Conservation (phyloP, 495 filamentous ascomycete species). For the Symbiotaphrina buchneri region DNA sequence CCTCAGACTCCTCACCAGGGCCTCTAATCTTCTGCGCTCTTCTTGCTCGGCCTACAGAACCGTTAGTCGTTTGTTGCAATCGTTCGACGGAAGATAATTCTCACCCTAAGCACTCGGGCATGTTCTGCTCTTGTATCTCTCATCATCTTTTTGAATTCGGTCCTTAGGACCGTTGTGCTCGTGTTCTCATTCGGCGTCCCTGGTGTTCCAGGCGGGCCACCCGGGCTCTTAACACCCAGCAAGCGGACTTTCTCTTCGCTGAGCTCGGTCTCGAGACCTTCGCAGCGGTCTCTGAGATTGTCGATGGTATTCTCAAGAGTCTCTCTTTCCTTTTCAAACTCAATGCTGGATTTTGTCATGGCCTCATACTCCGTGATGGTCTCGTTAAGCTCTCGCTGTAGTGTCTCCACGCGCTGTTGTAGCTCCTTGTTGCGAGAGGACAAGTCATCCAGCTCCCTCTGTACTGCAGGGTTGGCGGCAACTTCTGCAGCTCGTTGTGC, state of each 20-base stretch:
- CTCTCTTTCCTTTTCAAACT: conserved; percentile 69
- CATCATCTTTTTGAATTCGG: conserved; percentile 87
- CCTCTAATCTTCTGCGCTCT: conserved; percentile 42
- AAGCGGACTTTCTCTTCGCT: conserved; percentile 50
- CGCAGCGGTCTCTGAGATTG: conserved; percentile 41
- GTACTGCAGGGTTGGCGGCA: conserved; percentile 36
- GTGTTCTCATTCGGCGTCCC: conserved; percentile 24
- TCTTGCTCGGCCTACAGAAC: conserved; percentile 41
- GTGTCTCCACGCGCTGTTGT: conserved; percentile 29
- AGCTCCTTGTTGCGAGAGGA: conserved; percentile 30
- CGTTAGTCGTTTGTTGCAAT: conserved; percentile 3
- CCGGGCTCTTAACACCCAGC: conserved; percentile 38
- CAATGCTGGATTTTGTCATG: conserved; percentile 66
- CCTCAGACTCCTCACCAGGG: conserved; percentile 27
- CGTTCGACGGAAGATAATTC: conserved; percentile 8
- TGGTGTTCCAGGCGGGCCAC: conserved; percentile 13
- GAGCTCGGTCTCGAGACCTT: conserved; percentile 40
- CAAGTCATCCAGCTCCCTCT: conserved; percentile 40
- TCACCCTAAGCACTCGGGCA: conserved; percentile 42
- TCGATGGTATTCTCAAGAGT: conserved; percentile 55
- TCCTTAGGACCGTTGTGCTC: conserved; percentile 50
- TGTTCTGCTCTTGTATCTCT: conserved; percentile 53
- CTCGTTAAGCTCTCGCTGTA: conserved; percentile 61
- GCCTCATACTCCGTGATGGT: conserved; percentile 71
- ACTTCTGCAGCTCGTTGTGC: conserved; percentile 58